A percentile compares a stretch with the other conserved stretches of the same genome.
These are phyloP conservation scores for Arthrinium phaeospermum DNA, from an alignment of 2,329 filamentous ascomycete species.

Conservation along the genomic window DNA sequence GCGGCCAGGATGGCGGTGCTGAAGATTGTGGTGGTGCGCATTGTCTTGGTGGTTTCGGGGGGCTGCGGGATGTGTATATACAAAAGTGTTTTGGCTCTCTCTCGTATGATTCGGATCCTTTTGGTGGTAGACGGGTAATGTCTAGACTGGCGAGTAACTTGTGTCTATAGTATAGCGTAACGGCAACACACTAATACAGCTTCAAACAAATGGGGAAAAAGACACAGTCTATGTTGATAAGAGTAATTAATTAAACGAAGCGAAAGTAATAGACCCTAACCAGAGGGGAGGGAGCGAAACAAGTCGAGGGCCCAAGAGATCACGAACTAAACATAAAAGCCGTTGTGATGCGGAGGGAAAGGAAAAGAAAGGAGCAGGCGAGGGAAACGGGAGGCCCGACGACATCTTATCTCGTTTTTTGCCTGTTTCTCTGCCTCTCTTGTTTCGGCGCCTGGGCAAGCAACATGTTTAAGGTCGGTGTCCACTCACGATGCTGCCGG, in stretches of 20 bases:
- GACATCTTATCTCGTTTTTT: background rate
- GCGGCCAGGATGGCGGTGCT: background rate
- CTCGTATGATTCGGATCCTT: background rate
- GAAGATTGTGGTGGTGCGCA: constrained; percentile 3
- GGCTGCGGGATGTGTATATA: background rate
- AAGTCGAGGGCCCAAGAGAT: background rate
- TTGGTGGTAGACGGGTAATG: background rate
- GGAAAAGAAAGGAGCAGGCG: background rate
- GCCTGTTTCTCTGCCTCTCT: background rate
- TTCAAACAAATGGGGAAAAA: background rate
- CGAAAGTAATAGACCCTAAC: constrained; percentile 14
- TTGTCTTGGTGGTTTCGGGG: background rate
- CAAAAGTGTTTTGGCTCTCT: background rate
- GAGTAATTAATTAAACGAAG: constrained; percentile 2
- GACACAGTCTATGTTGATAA: background rate
- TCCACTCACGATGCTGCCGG: background rate
- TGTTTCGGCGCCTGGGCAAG: background rate
- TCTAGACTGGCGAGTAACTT: background rate
- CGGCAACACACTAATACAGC: background rate
- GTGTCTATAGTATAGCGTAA: background rate
- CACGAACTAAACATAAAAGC: background rate
- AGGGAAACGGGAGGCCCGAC: background rate
- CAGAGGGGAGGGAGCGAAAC: background rate
- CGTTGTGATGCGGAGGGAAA: background rate
- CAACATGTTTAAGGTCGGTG: background rate